Evolutionary conservation across 108 stramenopile genomes (phyloP), one percentile per base, ranked within the genome.

Genomic region (Cyclotella baltica): DNA sequence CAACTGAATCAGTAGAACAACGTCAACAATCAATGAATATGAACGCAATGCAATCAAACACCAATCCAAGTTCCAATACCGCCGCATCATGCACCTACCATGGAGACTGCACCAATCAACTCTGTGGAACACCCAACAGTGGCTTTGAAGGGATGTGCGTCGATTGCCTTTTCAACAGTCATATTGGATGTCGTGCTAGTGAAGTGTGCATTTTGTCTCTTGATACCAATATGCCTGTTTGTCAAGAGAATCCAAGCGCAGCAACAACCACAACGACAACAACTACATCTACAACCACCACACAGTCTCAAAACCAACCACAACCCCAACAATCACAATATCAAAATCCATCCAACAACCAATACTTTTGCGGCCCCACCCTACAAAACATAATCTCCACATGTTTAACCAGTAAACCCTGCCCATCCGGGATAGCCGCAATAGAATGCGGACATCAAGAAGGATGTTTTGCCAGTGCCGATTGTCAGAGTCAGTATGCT

Each of bases 391-490:
- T 61, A 13, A 34, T 31, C 1, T 30, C 31, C 34, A 34, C n/a
- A n/a, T 61, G 59, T 34, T 61, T 61, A 61, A 30, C 31, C 0
- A 61, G 59, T 22, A 61, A 61, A n/a, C 59, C 59, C 13, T 61
- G 59, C 31, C 59, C 59, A 16, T 34, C 31, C n/a, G 59, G 59
- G 5, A 61, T 61, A 18, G 59, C 59, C 3, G 59, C 59, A 1
- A 30, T 61, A 13, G 31, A 61, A 16, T 61, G 59, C n/a, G 59
- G 59, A 34, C 31, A 10, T 0, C 13, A 61, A 33, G 59, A 61
- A 33, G 59, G 59, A 61, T 61, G 59, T 22, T 61, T 61, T 61
- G 33, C 31, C 20, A 30, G 34, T 61, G 1, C 59, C 23, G 23
- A n/a, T 27, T 55, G 55, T 55, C n/a, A 55, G 5, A 10, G 11